Conservation (phyloP, 768 basidiomycete genomes). For the Chalciporus chontae region DNA sequence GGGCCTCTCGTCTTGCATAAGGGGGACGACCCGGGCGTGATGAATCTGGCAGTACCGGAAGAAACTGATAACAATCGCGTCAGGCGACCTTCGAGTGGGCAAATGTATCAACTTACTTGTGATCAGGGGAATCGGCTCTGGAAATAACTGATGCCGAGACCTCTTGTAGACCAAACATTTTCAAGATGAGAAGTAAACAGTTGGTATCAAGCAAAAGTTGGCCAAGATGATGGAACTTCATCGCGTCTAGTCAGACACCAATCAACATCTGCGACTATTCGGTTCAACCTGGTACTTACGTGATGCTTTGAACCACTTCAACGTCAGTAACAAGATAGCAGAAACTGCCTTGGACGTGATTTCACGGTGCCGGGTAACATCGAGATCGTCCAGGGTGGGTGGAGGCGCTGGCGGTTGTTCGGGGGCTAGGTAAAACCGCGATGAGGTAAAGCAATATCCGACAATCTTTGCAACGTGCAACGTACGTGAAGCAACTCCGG, state of each 20-base stretch:
- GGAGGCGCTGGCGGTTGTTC: slow-evolving; percentile 64
- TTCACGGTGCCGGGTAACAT: slow-evolving; percentile 92
- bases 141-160: slow-evolving; percentile 80
- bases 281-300: slow-evolving; percentile 52
- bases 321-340: slow-evolving; percentile 80
- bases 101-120: slow-evolving; percentile 54
- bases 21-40: slow-evolving; percentile 64
- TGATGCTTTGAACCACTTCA: slow-evolving; percentile 99
- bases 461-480: slow-evolving; percentile 20
- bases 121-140: slow-evolving; percentile 82
- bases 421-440: slow-evolving; percentile 39
- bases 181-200: slow-evolving; percentile 86
- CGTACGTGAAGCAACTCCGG: slow-evolving; percentile 65
- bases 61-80: slow-evolving; percentile 56
- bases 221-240: slow-evolving; percentile 99
- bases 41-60: slow-evolving; percentile 90
- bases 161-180: slow-evolving; percentile 98
- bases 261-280: background rate
- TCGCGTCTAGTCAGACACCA: slow-evolving; percentile 61
- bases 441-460: background rate
- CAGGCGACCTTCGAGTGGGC: background rate
- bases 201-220: slow-evolving; percentile 94
- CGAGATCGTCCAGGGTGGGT: slow-evolving; percentile 84
- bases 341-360: slow-evolving; percentile 97
- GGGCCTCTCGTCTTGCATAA: slow-evolving; percentile 59